phyloP scores from a whole-genome alignment of 371 early-diverging fungal species.

The Capillidium rhysosporum region DNA sequence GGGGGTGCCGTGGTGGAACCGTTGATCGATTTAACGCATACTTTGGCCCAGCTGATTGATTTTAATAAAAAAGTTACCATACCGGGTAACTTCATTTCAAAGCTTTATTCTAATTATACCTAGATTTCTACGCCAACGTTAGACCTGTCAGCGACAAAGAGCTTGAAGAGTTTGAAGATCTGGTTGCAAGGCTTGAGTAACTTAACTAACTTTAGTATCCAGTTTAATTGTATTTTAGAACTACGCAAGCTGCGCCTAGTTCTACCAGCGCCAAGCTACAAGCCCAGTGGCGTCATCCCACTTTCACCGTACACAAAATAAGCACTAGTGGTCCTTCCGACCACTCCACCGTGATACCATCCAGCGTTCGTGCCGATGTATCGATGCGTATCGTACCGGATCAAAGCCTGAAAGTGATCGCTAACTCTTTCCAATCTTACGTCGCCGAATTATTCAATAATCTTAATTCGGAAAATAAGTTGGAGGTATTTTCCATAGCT shows the following conservation, averaged over 20 bases:
- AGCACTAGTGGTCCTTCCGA: conserved; percentile 47
- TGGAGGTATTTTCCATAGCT: conserved; percentile 15
- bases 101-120: neutral
- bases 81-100: conserved; percentile 28
- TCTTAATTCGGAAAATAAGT: conserved; percentile 25
- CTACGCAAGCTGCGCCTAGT: conserved; percentile 15
- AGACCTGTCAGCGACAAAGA: conserved; percentile 25
- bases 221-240: conserved; percentile 3
- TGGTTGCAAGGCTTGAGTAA: conserved; percentile 8
- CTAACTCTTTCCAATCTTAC: conserved; percentile 25
- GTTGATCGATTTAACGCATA: conserved; percentile 44
- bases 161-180: conserved; percentile 16
- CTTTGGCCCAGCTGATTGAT: conserved; percentile 32
- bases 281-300: conserved; percentile 61
- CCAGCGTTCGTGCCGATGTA: conserved; percentile 40
- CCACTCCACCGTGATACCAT: conserved; percentile 45
- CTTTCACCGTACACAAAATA: conserved; percentile 58
- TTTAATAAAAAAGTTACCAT: conserved; percentile 34
- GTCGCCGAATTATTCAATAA: conserved; percentile 27
- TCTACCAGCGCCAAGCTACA: conserved; percentile 30
- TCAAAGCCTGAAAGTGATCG: conserved; percentile 41
- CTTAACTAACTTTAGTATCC: conserved; percentile 14
- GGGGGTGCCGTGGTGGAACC: conserved; percentile 72
- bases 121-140: conserved; percentile 37
- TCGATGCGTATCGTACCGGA: conserved; percentile 71